Conservation (phyloP, 306 rosid species). For the Prunus kanzakura region DNA sequence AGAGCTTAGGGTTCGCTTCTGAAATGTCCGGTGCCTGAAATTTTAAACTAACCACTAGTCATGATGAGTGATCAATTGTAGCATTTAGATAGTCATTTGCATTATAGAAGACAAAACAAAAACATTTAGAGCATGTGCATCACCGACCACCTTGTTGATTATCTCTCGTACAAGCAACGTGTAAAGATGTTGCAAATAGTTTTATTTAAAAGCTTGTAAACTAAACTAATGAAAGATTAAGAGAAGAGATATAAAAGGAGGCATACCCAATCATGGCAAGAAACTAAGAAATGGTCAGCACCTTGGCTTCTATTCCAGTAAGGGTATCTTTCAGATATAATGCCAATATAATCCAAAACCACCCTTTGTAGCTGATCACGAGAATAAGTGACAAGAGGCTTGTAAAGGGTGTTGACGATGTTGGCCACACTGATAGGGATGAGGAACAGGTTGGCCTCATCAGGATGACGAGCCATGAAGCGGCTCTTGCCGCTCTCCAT, state of each 20-base stretch:
- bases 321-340: conserved; percentile 42
- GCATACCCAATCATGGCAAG: conserved; percentile 85
- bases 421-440: conserved; percentile 52
- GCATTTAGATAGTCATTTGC: too few species aligned
- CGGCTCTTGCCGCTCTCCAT: conserved; percentile 39
- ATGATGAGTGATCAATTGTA: too few species aligned
- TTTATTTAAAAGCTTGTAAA: background rate
- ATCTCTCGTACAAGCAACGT: background rate
- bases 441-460: conserved; percentile 62
- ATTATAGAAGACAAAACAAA: background rate
- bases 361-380: conserved; percentile 39
- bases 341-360: conserved; percentile 45
- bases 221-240: background rate
- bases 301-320: conserved; percentile 69
- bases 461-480: conserved; percentile 49
- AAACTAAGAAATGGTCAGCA: conserved; percentile 66
- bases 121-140: background rate
- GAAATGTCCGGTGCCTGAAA: conserved; percentile 70
- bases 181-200: background rate
- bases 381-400: conserved; percentile 40
- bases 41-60: background rate
- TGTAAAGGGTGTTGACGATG: conserved; percentile 42
- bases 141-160: background rate
- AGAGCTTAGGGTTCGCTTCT: conserved; percentile 25
- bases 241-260: background rate